Percentiles rank a stretch among this genome's conserved stretches.
phyloP scores from a whole-genome alignment of 2,329 filamentous ascomycete species.

The Pleomassaria siparia region DNA sequence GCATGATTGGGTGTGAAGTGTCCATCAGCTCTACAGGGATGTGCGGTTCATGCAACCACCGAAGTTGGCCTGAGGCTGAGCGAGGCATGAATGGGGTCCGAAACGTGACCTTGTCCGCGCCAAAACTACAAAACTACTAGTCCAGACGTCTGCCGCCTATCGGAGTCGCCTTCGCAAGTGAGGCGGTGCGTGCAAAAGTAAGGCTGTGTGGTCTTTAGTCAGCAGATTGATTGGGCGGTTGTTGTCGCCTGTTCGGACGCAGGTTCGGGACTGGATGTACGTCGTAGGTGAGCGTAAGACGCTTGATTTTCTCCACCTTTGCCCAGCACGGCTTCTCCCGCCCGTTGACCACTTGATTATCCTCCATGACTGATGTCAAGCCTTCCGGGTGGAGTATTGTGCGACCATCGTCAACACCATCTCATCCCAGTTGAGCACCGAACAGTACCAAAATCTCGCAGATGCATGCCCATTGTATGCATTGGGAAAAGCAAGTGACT shows the following conservation, averaged over 20 bases:
- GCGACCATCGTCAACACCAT: not conserved
- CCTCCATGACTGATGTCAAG: not conserved
- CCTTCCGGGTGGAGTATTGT: not conserved
- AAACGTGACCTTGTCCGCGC: not conserved
- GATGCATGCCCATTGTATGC: not conserved
- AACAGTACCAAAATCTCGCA: not conserved
- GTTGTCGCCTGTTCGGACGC: not conserved
- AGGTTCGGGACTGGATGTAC: too few species aligned
- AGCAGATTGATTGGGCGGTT: not conserved
- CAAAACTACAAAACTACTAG: not conserved
- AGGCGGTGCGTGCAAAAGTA: not conserved
- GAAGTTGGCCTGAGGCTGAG: slow-evolving; percentile 20
- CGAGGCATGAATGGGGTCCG: slow-evolving; percentile 3
- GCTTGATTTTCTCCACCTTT: not conserved
- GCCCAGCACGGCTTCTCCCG: not conserved
- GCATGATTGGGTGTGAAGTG: slow-evolving; percentile 14
- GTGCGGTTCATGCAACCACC: slow-evolving; percentile 3
- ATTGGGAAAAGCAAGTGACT: not conserved
- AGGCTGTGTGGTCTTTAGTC: not conserved
- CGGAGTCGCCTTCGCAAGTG: not conserved
- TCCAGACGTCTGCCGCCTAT: not conserved
- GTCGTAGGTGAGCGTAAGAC: not conserved
- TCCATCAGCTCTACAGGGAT: slow-evolving; percentile 12
- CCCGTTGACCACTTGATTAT: too few species aligned
- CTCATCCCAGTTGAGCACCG: not conserved